Evolutionary conservation across 371 early-diverging fungal genomes (phyloP), one percentile per base, ranked within the genome.

Genomic region (Mucor circinelloides): DNA sequence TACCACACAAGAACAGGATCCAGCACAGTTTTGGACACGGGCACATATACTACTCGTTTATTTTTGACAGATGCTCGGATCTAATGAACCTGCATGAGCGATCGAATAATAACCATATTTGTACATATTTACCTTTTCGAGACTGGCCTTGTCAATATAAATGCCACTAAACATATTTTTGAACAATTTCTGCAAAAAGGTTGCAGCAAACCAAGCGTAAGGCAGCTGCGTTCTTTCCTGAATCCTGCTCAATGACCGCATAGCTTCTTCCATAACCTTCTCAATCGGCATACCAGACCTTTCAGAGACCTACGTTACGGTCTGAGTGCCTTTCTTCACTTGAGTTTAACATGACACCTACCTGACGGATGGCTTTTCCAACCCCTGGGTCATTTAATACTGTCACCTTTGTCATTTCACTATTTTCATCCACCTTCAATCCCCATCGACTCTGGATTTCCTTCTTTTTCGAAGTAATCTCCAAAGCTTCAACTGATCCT

Each of bases 1-100:
- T 69, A 77, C 77, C 77, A 77, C 4, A 77, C 70, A 12, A 77
- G 46, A 3, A 77, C 34, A 12, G 77, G 72, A 30, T 77, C 77
- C 40, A 77, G 38, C 6, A 64, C 63, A 4, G 77, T 74, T 40
- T 71, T 74, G 2, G 74, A 74, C 0, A 77, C 69, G n/a, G 77
- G 77, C 5, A 77, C 67, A 67, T 77, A 77, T 0, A 77, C 67
- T 17, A 77, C 67, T 21, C 61, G 66, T 15, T 76, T 73, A 7
- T 65, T 60, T 60, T 57, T 36, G 19, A 72, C 52, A 15, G 60
- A 48, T 17, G 50, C 46, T 46, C 64, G 64, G 40, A 72, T 72
- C 68, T 71, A 40, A 63, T 25, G 6, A 0, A 27, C 15, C n/a
- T 52, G 27, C 52, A 52, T 52, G 27, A 52, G 52, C 27, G 13